phyloP scores from a whole-genome alignment of 768 basidiomycete genomes.

The Naematelia encephala region DNA sequence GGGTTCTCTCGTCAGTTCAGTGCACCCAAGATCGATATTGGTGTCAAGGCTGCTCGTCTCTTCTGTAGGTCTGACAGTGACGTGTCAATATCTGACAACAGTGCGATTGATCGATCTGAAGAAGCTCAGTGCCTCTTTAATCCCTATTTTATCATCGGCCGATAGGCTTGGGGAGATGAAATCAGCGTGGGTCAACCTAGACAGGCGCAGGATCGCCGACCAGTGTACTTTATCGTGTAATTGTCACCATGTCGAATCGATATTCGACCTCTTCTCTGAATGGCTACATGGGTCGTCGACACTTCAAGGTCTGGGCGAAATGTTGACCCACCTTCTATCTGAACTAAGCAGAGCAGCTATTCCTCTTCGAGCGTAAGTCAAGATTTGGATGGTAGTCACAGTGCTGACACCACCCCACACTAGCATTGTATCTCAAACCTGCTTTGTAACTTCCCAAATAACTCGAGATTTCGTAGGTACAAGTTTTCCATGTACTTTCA shows the following conservation, averaged over 20 bases:
- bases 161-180: conserved; percentile 22
- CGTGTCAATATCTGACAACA: too few relatives aligned
- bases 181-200: conserved; percentile 27
- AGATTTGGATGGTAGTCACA: not conserved
- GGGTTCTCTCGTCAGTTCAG: conserved; percentile 16
- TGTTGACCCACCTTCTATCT: not conserved
- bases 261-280: conserved; percentile 47
- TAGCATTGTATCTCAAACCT: conserved; percentile 19
- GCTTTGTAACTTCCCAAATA: conserved; percentile 39
- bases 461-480: conserved; percentile 37
- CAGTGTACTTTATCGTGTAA: conserved; percentile 26
- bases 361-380: not conserved
- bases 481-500: not conserved
- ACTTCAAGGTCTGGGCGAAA: not conserved
- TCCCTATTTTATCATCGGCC: conserved; percentile 22
- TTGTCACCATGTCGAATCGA: conserved; percentile 65
- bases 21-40: conserved; percentile 28
- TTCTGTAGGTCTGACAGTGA: conserved; percentile 40
- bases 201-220: conserved; percentile 19
- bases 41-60: conserved; percentile 27
- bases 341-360: not conserved
- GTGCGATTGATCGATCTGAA: conserved; percentile 33
- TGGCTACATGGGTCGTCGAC: too few relatives aligned
- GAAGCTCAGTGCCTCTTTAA: conserved; percentile 26
- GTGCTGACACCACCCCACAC: conserved; percentile 5